These are phyloP conservation scores for Saturnispora gosingensis DNA, from an alignment of 805 yeast species.

Conservation along the genomic window DNA sequence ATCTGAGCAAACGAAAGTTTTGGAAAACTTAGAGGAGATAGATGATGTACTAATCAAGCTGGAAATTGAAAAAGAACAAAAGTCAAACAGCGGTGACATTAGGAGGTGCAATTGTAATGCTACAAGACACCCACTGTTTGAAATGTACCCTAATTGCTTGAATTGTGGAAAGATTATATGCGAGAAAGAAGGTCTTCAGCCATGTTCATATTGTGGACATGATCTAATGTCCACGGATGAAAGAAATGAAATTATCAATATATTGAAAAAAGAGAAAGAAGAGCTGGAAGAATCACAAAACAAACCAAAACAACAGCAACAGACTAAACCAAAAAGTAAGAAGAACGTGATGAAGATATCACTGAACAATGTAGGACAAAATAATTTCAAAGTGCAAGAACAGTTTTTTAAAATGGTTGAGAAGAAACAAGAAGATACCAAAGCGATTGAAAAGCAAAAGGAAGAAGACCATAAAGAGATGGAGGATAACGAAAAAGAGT, in stretches of 20 bases:
- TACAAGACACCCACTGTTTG: conserved; percentile 77
- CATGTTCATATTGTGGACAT: conserved; percentile 75
- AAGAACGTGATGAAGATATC: conserved; percentile 45
- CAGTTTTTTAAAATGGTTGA: conserved; percentile 53
- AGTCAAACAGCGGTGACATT: conserved; percentile 8
- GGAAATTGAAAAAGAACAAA: conserved; percentile 26
- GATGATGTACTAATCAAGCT: conserved; percentile 39
- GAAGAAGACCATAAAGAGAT: conserved; percentile 32
- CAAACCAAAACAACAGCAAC: conserved; percentile 1
- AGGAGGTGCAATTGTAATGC: conserved; percentile 74
- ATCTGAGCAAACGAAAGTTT: conserved; percentile 32
- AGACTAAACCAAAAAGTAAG: conserved; percentile 19
- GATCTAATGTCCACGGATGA: conserved; percentile 60
- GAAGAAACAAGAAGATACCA: conserved; percentile 31
- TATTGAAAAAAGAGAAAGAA: conserved; percentile 46
- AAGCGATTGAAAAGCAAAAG: conserved; percentile 26
- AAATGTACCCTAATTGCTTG: conserved; percentile 86
- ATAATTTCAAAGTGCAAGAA: conserved; percentile 62
- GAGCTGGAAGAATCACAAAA: conserved; percentile 17
- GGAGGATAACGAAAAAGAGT: conserved; percentile 33
- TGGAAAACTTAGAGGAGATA: conserved; percentile 41
- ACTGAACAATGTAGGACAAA: conserved; percentile 51
- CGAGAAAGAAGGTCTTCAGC: conserved; percentile 79
- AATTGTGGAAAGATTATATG: conserved; percentile 94
- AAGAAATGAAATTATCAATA: conserved; percentile 42